Percentiles rank a stretch among this genome's conserved stretches.
Conservation (phyloP, 495 filamentous ascomycete species). For the Extremus antarcticus region DNA sequence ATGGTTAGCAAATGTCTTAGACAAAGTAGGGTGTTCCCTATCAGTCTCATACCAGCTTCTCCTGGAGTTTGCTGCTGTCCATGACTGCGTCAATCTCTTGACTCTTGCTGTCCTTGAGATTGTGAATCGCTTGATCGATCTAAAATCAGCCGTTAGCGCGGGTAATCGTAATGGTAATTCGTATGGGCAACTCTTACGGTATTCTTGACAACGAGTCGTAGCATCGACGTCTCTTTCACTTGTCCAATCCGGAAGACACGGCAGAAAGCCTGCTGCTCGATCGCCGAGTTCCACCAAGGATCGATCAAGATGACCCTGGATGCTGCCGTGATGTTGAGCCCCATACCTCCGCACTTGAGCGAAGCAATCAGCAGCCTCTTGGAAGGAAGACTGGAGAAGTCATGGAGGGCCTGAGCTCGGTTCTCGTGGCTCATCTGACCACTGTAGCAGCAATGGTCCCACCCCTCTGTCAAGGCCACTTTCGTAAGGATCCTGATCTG, state of each 20-base stretch:
- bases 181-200: no score
- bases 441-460: constrained; percentile 21
- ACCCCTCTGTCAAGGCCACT: constrained; percentile 25
- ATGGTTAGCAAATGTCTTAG: not conserved
- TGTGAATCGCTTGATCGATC: no score
- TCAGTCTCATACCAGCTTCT: constrained; percentile 6
- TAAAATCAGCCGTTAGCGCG: no score
- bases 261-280: constrained; percentile 48
- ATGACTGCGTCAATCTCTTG: no score
- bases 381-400: constrained; percentile 21
- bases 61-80: no score
- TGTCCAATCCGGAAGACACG: constrained; percentile 57
- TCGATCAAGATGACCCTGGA: constrained; percentile 32
- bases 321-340: constrained; percentile 34
- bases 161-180: no score
- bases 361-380: constrained; percentile 27
- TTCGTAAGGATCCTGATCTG: constrained; percentile 25
- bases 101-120: no score
- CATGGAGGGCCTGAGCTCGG: constrained; percentile 22
- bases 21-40: not conserved
- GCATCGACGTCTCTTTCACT: constrained; percentile 40
- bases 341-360: constrained; percentile 28
- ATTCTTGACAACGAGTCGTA: constrained; percentile 39
- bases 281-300: constrained; percentile 30
- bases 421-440: constrained; percentile 24